Evolutionary conservation across 441 rosid species (phyloP).

Genomic region (Biscutella laevigata): DNA sequence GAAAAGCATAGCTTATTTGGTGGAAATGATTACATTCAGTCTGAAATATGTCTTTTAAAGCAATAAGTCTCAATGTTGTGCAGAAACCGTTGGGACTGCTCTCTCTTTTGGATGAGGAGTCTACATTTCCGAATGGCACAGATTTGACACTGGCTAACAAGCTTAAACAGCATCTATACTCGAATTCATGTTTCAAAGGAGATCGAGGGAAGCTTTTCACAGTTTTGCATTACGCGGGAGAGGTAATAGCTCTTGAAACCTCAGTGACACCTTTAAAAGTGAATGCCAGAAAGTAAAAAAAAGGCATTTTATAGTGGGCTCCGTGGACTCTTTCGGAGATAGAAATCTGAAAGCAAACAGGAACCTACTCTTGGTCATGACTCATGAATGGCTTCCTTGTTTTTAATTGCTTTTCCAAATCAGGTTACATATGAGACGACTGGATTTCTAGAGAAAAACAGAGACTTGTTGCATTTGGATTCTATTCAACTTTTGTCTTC

Average conservation of each 20-base stretch:
- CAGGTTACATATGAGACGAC: slow-evolving; percentile 93
- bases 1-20: not conserved
- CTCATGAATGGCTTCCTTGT: too few relatives aligned
- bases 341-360: too few relatives aligned
- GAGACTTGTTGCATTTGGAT: slow-evolving; percentile 88
- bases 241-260: slow-evolving; percentile 43
- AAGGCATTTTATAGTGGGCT: too few relatives aligned
- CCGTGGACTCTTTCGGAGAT: too few relatives aligned
- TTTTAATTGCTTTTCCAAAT: too few relatives aligned
- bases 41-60: not conserved
- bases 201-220: slow-evolving; percentile 74
- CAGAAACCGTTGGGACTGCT: slow-evolving; percentile 92
- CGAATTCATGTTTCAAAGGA: slow-evolving; percentile 75
- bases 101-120: slow-evolving; percentile 90
- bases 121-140: slow-evolving; percentile 87
- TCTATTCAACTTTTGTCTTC: slow-evolving; percentile 90
- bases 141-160: slow-evolving; percentile 51
- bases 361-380: too few relatives aligned
- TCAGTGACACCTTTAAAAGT: too few relatives aligned
- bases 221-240: slow-evolving; percentile 91
- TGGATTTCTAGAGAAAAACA: slow-evolving; percentile 95
- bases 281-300: too few relatives aligned
- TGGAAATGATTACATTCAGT: not conserved
- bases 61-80: slow-evolving; percentile 21
- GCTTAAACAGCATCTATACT: slow-evolving; percentile 75